These are phyloP conservation scores for Eucommia ulmoides DNA, from an alignment of 257 asterid species.

Conservation along the genomic window DNA sequence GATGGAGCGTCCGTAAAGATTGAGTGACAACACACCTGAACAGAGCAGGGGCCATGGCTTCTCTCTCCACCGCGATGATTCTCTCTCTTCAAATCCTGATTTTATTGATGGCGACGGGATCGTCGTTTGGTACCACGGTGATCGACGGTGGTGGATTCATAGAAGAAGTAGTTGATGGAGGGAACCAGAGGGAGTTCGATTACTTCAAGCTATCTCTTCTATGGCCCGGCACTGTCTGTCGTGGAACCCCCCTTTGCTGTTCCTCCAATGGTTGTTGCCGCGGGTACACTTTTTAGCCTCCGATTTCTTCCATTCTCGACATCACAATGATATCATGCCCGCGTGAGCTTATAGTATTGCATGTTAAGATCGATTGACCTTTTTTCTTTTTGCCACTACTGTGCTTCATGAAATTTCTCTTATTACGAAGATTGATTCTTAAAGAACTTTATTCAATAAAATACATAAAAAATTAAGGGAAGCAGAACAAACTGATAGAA, in stretches of 20 bases:
- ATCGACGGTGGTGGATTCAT: slow-evolving; percentile 20
- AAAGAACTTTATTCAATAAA: background rate
- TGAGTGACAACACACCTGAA: too few relatives aligned
- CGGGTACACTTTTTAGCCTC: slow-evolving; percentile 26
- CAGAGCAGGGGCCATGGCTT: slow-evolving; percentile 28
- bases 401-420: background rate
- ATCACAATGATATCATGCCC: background rate
- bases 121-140: slow-evolving; percentile 20
- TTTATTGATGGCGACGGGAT: slow-evolving; percentile 24
- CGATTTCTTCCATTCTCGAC: background rate
- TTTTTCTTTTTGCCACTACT: background rate
- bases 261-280: slow-evolving; percentile 70
- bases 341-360: background rate
- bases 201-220: slow-evolving; percentile 66
- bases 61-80: slow-evolving; percentile 14
- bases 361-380: background rate
- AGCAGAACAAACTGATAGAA: too few relatives aligned
- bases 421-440: background rate
- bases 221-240: slow-evolving; percentile 80
- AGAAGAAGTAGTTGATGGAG: slow-evolving; percentile 13
- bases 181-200: slow-evolving; percentile 59
- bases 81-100: slow-evolving; percentile 16
- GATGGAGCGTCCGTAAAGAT: too few relatives aligned
- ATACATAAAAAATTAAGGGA: too few relatives aligned
- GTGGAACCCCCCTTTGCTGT: slow-evolving; percentile 45